phyloP scores from a whole-genome alignment of 768 basidiomycete species.

The Sarcodon sp. region DNA sequence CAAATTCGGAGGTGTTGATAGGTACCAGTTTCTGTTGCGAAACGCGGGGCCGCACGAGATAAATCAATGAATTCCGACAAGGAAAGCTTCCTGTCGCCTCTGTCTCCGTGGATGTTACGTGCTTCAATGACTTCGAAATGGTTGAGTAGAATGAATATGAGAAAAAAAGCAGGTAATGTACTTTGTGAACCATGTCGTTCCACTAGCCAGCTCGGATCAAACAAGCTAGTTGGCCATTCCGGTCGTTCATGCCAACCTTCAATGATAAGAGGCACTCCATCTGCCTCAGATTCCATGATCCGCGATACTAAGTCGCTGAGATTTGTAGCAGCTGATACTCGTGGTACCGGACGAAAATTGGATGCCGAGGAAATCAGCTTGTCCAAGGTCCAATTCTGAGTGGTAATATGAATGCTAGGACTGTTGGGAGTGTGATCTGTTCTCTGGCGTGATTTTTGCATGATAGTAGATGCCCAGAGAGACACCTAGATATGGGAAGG shows the following conservation, averaged over 20 bases:
- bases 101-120: slow-evolving; percentile 44
- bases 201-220: slow-evolving; percentile 43
- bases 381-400: slow-evolving; percentile 38
- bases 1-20: not conserved
- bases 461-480: too few species aligned
- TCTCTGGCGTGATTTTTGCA: too few species aligned
- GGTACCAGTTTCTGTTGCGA: slow-evolving; percentile 5
- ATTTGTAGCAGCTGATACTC: slow-evolving; percentile 21
- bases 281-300: slow-evolving; percentile 32
- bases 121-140: slow-evolving; percentile 36
- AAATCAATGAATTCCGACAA: slow-evolving; percentile 39
- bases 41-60: slow-evolving; percentile 11
- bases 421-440: too few species aligned
- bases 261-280: slow-evolving; percentile 53
- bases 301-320: slow-evolving; percentile 12
- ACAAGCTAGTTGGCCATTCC: slow-evolving; percentile 41
- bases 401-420: slow-evolving; percentile 10
- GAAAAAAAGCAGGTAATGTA: slow-evolving; percentile 11
- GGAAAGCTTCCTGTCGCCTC: slow-evolving; percentile 38
- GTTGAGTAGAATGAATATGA: not conserved
- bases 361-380: slow-evolving; percentile 21
- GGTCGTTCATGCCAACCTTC: slow-evolving; percentile 41
- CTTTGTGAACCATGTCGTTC: slow-evolving; percentile 13
- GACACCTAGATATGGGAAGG: too few species aligned
- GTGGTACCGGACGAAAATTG: slow-evolving; percentile 30